Conservation (phyloP, 345 rosid species). For the Physaria fendleri region DNA sequence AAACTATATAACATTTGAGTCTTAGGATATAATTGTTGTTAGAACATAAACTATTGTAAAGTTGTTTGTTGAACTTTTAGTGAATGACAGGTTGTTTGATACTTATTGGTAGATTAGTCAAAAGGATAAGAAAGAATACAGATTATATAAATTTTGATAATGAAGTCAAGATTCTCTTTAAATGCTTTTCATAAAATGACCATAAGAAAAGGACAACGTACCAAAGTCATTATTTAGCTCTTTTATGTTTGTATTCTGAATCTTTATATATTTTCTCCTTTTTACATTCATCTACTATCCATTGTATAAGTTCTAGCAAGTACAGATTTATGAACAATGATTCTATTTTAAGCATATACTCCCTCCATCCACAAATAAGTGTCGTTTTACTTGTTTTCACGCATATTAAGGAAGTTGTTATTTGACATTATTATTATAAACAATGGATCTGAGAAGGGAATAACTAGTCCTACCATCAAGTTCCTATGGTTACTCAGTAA, state of each 20-base stretch:
- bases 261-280: not conserved
- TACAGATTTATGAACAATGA: too few relatives aligned
- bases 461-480: too few relatives aligned
- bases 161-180: slow-evolving; percentile 23
- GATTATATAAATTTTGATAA: not conserved
- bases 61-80: slow-evolving; percentile 21
- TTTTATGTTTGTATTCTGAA: slow-evolving; percentile 16
- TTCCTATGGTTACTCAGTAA: too few relatives aligned
- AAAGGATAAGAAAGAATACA: not conserved
- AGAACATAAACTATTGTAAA: slow-evolving; percentile 9
- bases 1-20: too few relatives aligned
- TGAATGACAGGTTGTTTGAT: slow-evolving; percentile 30
- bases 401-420: too few relatives aligned
- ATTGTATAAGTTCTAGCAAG: too few relatives aligned
- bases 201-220: slow-evolving; percentile 31
- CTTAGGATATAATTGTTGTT: not conserved
- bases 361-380: too few relatives aligned
- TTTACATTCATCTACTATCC: not conserved
- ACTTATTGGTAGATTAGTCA: slow-evolving; percentile 13
- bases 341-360: too few relatives aligned
- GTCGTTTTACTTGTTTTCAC: too few relatives aligned
- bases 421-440: too few relatives aligned
- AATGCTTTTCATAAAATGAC: slow-evolving; percentile 11
- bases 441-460: too few relatives aligned
- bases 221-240: slow-evolving; percentile 24